Conservation (phyloP, 106 monocot species). For the Amphibolis antarctica region DNA sequence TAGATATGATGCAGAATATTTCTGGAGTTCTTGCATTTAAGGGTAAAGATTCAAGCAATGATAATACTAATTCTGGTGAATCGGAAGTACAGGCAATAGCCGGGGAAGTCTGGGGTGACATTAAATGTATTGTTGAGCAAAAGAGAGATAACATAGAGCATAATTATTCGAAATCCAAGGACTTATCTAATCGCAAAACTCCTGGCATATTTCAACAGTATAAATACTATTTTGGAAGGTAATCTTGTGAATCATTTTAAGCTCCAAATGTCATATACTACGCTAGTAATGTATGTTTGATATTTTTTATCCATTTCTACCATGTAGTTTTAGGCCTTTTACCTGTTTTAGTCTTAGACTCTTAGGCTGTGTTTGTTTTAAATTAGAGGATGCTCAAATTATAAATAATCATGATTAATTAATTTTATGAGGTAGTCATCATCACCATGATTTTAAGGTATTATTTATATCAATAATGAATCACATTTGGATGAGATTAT, state of each 20-base stretch:
- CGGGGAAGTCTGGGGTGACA: conserved; percentile 59
- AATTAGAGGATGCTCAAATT: too few species aligned
- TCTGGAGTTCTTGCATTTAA: conserved; percentile 22
- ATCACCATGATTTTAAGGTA: too few species aligned
- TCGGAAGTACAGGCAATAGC: conserved; percentile 27
- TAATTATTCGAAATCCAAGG: conserved; percentile 45
- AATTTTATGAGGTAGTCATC: too few species aligned
- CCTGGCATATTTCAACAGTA: conserved; percentile 71
- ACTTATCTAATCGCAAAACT: conserved; percentile 66
- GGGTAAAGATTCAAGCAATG: conserved; percentile 12
- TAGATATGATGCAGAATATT: conserved; percentile 55
- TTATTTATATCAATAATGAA: too few species aligned
- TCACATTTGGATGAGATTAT: too few species aligned
- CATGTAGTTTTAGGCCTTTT: too few species aligned
- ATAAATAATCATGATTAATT: too few species aligned
- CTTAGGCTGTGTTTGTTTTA: too few species aligned
- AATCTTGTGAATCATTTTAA: conserved; percentile 1
- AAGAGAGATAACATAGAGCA: conserved; percentile 40
- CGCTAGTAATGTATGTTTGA: too few species aligned
- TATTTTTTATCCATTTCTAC: too few species aligned
- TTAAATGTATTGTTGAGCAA: conserved; percentile 45
- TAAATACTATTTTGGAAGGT: conserved; percentile 87
- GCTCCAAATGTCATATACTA: too few species aligned
- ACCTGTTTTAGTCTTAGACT: too few species aligned
- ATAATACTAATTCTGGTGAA: conserved; percentile 5